These are phyloP conservation scores for Colletotrichum sp. DNA, from an alignment of 2,329 filamentous ascomycete genomes.

Conservation along the genomic window DNA sequence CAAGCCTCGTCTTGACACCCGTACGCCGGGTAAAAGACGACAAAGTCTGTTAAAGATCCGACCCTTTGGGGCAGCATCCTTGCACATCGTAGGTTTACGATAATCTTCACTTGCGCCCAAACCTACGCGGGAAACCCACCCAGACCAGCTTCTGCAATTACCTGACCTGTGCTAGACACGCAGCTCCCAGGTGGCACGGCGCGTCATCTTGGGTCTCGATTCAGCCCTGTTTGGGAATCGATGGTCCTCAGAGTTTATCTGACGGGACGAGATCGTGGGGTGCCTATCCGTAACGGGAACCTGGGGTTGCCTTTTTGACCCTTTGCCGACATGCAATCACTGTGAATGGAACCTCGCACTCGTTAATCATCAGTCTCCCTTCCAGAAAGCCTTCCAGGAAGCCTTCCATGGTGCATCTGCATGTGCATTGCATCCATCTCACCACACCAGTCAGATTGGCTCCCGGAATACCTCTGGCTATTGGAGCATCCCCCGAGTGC, in stretches of 20 bases:
- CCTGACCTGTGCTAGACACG: background rate
- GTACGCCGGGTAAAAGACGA: background rate
- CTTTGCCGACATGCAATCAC: background rate
- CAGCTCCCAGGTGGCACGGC: background rate
- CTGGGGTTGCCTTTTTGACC: background rate
- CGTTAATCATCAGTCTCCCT: background rate
- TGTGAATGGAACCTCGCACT: background rate
- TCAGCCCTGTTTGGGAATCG: background rate
- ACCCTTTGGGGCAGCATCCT: background rate
- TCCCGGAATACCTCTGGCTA: background rate
- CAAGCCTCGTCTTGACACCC: background rate
- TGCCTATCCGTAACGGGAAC: background rate
- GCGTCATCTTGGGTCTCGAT: background rate
- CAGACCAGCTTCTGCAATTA: background rate
- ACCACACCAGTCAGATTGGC: background rate
- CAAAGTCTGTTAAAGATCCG: background rate
- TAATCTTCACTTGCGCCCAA: background rate
- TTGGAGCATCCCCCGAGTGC: background rate
- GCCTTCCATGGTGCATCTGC: background rate
- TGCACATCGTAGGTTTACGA: background rate
- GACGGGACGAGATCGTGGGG: background rate
- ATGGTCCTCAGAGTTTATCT: background rate
- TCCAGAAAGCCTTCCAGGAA: background rate
- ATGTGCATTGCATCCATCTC: background rate
- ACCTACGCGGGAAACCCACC: background rate